Base-by-base conservation (phyloP, 2,329 filamentous ascomycete genomes). In the Fusarium decemcellulare region DNA sequence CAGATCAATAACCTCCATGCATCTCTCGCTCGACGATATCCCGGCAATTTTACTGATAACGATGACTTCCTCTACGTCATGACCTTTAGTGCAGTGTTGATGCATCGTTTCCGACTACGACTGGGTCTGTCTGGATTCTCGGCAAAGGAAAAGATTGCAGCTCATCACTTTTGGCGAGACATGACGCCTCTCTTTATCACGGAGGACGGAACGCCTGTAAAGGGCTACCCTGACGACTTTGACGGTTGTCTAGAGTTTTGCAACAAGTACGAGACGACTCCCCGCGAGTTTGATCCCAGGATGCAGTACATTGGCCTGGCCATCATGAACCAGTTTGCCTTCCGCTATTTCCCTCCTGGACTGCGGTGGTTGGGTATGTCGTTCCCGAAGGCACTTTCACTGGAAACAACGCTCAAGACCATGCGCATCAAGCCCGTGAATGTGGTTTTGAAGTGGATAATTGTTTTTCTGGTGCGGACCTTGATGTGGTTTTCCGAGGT, bases 51-150 rank as follows among this genome's bases (percentile, higher is more conserved):
- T n/a, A 50, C 48, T 5, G 39, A 60, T 6, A 60, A 63, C 29
- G 61, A 63, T 34, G 61, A 60, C 32, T 63, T 46, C n/a, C 6
- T 60, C 4, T 60, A 63, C 11, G 44, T 47, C 48, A 46, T 63
- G 50, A 42, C 61, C 2, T 60, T 63, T 16, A 59, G 42, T 3
- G 56, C 48, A 9, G 16, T 60, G 10, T 30, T 63, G 29, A 63
- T 63, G 61, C 56, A 63, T 48, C 56, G 56, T 5, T 50, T 63
- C 3, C 32, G 61, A 5, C 56, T 63, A 3, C 34, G 23, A 4
- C 42, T 63, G 1, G 50, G 61, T 4, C 34, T 63, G 15, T 55
- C 61, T 18, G 56, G 50, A 3, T 53, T 60, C 14, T 48, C 61
- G 2, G 32, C 39, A 2, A 60, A 63, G 9, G 61, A 54, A 30